Base-by-base conservation (phyloP, 176 grass and related monocot species). In the Lolium rigidum region DNA sequence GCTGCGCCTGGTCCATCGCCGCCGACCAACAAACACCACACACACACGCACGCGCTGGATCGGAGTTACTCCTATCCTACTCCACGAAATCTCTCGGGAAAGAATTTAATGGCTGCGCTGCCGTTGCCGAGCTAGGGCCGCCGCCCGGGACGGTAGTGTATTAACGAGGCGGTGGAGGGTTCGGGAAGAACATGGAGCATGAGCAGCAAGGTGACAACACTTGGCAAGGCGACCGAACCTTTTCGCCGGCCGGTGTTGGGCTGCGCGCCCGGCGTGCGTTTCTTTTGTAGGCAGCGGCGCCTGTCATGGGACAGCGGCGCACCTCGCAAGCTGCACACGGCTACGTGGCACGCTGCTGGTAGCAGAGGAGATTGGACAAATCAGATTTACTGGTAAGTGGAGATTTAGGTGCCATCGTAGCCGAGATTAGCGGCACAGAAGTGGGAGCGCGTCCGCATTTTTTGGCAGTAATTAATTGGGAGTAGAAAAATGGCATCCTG, bases 171-270 rank as follows among this genome's bases (percentile, higher is more conserved):
- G 78, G 9, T 12, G 75, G 80, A 84, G 86, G 74, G 83, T 84
- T 90, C 89, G 2, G 59, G 85, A 90, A 87, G 80, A 84, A 90
- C 89, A 80, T 87, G 89, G 85, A 87, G 59, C 16, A 7, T 28
- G 26, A 28, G 57, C 57, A 38, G 17, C 38, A 13, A 58, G 56
- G 65, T 67, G 66, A 59, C 80, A 73, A 78, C 72, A 47, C 80
- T 46, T 58, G 84, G 18, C 20, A 1, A 52, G 55, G 0, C 31
- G 21, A 4, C 0, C 6, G 14, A 0, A n/a, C 48, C 74, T 90
- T 90, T 90, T 20, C 85, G 84, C 77, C 12, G 2, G 31, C 31
- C 31, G 7, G 55, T 28, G 41, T 78, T 57, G 74, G 26, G 44
- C 11, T 12, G 68, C 12, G 76, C 77, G 6, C 66, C 76, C 14